These are phyloP conservation scores for Suhomyces guaymorum DNA, from an alignment of 1,139 yeast genomes.

Conservation along the genomic window DNA sequence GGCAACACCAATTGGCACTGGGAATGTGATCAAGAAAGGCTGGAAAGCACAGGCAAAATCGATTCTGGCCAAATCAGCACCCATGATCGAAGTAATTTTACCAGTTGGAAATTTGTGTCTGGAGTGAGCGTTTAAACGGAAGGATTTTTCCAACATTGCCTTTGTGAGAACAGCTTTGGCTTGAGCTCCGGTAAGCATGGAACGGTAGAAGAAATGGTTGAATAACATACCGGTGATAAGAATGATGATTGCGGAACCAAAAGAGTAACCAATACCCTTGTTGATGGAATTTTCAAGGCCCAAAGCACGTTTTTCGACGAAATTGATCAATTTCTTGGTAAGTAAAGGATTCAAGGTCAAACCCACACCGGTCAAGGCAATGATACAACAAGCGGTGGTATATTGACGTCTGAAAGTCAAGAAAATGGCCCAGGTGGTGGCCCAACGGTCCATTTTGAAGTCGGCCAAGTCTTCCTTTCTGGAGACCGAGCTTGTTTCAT, in stretches of 20 bases:
- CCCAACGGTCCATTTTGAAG: conserved; percentile 17
- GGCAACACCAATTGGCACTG: conserved; percentile 59
- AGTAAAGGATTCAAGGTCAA: conserved; percentile 32
- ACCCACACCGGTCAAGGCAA: conserved; percentile 19
- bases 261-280: conserved; percentile 34
- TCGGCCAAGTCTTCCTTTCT: conserved; percentile 29
- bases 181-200: conserved; percentile 49
- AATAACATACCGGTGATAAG: conserved; percentile 45
- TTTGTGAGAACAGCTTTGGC: conserved; percentile 38
- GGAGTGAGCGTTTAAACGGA: conserved; percentile 28
- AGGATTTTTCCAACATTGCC: conserved; percentile 34
- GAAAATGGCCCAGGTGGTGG: conserved; percentile 24
- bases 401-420: conserved; percentile 33
- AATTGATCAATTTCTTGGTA: conserved; percentile 42
- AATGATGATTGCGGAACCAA: conserved; percentile 26
- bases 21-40: conserved; percentile 63
- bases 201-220: conserved; percentile 63
- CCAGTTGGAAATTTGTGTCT: conserved; percentile 33
- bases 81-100: conserved; percentile 54
- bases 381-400: conserved; percentile 23
- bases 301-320: conserved; percentile 35
- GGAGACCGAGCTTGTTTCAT: conserved; percentile 19
- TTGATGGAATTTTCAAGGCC: conserved; percentile 26
- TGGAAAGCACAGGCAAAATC: conserved; percentile 76
- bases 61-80: conserved; percentile 77